These are phyloP conservation scores for Boletus rubroflammeus DNA, from an alignment of 768 basidiomycete genomes.

Conservation along the genomic window DNA sequence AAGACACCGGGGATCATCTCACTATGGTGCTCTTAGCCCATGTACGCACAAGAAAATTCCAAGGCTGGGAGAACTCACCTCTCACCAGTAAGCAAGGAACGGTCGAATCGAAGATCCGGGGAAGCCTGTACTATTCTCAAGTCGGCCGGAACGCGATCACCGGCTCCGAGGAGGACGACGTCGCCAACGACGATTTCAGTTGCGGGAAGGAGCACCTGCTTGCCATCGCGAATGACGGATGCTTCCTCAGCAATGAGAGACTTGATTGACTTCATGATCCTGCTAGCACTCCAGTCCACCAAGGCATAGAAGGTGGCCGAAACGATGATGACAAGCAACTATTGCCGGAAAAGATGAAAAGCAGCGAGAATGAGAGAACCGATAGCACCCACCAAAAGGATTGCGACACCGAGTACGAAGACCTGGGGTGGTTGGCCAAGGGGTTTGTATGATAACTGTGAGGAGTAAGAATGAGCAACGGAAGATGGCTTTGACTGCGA, in stretches of 20 bases:
- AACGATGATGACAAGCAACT: constrained; percentile 39
- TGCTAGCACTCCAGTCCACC: constrained; percentile 45
- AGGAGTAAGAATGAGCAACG: constrained; percentile 12
- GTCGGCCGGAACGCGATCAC: constrained; percentile 59
- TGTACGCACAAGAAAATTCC: background rate
- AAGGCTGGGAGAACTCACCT: constrained; percentile 22
- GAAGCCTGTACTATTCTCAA: constrained; percentile 49
- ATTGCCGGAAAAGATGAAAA: constrained; percentile 7
- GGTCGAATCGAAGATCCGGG: constrained; percentile 48
- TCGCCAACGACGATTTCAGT: constrained; percentile 56
- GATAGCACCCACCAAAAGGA: constrained; percentile 39
- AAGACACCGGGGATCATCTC: constrained; percentile 43
- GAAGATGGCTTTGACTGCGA: background rate
- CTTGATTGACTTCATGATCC: constrained; percentile 52
- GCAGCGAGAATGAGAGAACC: background rate
- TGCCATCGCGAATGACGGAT: constrained; percentile 48
- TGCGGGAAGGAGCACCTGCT: constrained; percentile 44
- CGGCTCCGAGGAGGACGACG: constrained; percentile 45
- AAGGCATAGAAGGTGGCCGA: constrained; percentile 45
- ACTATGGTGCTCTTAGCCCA: constrained; percentile 19
- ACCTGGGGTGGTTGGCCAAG: constrained; percentile 40
- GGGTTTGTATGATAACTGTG: constrained; percentile 47
- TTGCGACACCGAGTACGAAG: constrained; percentile 47
- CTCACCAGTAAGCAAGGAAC: constrained; percentile 49
- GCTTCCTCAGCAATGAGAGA: constrained; percentile 57